Conservation (phyloP, 202 grass and related monocot species). For the Zizania palustris region DNA sequence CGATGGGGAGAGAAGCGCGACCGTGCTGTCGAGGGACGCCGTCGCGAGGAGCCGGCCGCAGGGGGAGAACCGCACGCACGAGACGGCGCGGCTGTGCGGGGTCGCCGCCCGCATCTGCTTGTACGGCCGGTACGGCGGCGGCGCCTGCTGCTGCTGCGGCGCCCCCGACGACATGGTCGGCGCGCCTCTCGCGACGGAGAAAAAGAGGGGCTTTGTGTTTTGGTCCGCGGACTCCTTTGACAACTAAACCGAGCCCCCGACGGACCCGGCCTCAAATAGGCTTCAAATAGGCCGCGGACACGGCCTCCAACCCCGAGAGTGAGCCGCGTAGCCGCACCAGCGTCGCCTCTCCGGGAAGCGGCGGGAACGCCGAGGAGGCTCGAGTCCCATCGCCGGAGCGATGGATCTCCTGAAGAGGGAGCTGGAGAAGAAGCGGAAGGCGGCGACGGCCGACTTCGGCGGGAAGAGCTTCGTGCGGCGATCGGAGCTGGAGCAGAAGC, state of each 20-base stretch:
- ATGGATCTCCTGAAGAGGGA: slow-evolving; percentile 95
- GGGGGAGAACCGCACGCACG: slow-evolving; percentile 93
- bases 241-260: too few species aligned
- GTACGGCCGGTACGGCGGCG: slow-evolving; percentile 63
- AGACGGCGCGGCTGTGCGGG: slow-evolving; percentile 67
- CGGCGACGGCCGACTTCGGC: slow-evolving; percentile 62
- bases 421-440: slow-evolving; percentile 77
- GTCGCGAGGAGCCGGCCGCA: slow-evolving; percentile 88
- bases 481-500: slow-evolving; percentile 96
- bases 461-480: slow-evolving; percentile 82
- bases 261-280: too few species aligned
- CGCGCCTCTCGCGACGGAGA: too few species aligned
- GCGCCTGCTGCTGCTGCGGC: not conserved
- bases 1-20: slow-evolving; percentile 68
- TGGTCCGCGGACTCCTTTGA: too few species aligned
- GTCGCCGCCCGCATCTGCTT: slow-evolving; percentile 48
- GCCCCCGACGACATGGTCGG: too few species aligned
- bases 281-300: slow-evolving; percentile 19
- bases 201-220: too few species aligned
- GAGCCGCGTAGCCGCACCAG: slow-evolving; percentile 1
- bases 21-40: slow-evolving; percentile 79
- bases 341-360: slow-evolving; percentile 29
- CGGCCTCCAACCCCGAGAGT: not conserved
- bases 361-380: slow-evolving; percentile 2
- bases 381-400: not conserved